Evolutionary conservation across 768 basidiomycete species (phyloP).

Genomic region (Boletellus emodensis): DNA sequence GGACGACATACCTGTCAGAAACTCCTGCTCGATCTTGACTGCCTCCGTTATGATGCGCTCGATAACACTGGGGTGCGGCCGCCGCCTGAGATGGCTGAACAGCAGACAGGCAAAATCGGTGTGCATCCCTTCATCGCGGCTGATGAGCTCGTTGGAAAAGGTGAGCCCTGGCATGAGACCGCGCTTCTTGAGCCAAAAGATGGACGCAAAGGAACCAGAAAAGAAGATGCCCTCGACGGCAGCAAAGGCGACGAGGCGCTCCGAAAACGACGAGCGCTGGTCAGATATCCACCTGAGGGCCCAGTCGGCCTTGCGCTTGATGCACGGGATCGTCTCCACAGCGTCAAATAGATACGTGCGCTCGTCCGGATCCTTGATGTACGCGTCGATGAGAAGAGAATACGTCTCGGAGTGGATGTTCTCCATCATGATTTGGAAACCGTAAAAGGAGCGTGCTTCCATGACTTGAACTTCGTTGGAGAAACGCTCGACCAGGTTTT

Average conservation of each 20-base stretch:
- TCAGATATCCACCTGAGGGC: conserved; percentile 89
- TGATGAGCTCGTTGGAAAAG: conserved; percentile 94
- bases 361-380: conserved; percentile 73
- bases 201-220: conserved; percentile 86
- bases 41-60: conserved; percentile 74
- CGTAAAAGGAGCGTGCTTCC: conserved; percentile 93
- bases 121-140: conserved; percentile 91
- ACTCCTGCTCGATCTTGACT: conserved; percentile 80
- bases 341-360: conserved; percentile 84
- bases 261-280: conserved; percentile 70
- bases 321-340: conserved; percentile 87
- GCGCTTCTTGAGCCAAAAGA: conserved; percentile 97
- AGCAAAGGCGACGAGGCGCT: conserved; percentile 90
- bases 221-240: conserved; percentile 98
- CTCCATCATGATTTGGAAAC: conserved; percentile 98
- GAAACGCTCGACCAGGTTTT: conserved; percentile 91
- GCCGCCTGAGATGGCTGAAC: conserved; percentile 71
- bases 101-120: conserved; percentile 93
- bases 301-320: conserved; percentile 91
- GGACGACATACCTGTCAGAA: conserved; percentile 57
- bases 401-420: conserved; percentile 96
- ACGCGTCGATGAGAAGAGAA: conserved; percentile 90
- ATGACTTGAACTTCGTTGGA: conserved; percentile 85
- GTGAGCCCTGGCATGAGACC: conserved; percentile 94
- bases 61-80: conserved; percentile 76